phyloP scores from a whole-genome alignment of 306 rosid species.

The Boehmeria nivea region DNA sequence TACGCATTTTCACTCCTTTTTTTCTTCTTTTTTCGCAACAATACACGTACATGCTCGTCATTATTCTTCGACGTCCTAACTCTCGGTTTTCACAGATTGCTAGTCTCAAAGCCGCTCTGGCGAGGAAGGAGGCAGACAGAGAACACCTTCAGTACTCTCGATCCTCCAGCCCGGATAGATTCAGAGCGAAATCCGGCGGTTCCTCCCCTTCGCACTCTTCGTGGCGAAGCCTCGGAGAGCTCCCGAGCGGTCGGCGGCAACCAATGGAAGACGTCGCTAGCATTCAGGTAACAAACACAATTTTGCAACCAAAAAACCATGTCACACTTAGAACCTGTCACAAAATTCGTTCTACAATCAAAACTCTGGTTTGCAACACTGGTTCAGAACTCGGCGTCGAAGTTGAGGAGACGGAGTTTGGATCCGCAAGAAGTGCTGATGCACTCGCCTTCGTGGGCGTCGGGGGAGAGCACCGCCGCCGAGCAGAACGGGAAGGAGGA shows the following conservation, averaged over 20 bases:
- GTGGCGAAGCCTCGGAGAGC: conserved; percentile 28
- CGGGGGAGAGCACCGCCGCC: conserved; percentile 4
- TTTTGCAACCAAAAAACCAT: background rate
- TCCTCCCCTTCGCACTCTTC: conserved; percentile 50
- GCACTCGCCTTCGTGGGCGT: conserved; percentile 48
- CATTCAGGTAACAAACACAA: conserved; percentile 35
- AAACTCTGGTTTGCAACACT: background rate
- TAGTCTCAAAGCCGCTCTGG: conserved; percentile 70
- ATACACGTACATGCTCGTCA: too few species aligned
- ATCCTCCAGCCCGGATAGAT: conserved; percentile 39
- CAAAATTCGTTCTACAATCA: background rate
- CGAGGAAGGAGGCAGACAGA: conserved; percentile 59
- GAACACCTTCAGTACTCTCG: conserved; percentile 33
- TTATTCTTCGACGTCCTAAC: too few species aligned
- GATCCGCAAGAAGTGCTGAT: conserved; percentile 58
- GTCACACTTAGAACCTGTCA: background rate
- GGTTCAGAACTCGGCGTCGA: conserved; percentile 34
- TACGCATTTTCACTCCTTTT: too few species aligned
- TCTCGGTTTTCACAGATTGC: conserved; percentile 41
- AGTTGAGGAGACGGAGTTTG: conserved; percentile 60
- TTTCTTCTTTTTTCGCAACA: too few species aligned
- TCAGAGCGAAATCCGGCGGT: conserved; percentile 40
- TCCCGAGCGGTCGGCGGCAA: conserved; percentile 36
- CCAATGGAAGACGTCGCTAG: conserved; percentile 48
- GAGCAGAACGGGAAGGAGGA: conserved; percentile 45